Percentiles rank a stretch among this genome's conserved stretches.
Conservation (phyloP, 2,329 filamentous ascomycete species). For the Talaromyces funiculosus region DNA sequence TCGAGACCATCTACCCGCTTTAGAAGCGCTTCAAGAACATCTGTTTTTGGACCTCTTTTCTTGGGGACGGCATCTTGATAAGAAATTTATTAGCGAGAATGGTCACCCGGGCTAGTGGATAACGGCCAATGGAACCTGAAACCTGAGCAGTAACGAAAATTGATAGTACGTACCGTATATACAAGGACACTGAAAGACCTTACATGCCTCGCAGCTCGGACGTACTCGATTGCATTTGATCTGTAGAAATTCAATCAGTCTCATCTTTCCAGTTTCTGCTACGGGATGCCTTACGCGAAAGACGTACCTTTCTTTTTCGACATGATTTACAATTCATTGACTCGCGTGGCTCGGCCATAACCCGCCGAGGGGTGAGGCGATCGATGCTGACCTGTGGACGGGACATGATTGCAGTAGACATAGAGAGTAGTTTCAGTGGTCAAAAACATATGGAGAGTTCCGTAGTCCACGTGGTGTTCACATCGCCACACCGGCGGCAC, state of each 20-base stretch:
- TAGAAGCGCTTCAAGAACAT: conserved; percentile 75
- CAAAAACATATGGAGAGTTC: not conserved
- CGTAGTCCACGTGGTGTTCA: not conserved
- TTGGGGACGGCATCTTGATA: conserved; percentile 74
- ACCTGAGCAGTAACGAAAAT: not conserved
- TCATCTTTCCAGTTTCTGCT: not conserved
- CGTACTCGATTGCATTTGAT: conserved; percentile 88
- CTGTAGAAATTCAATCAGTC: conserved; percentile 39
- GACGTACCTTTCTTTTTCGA: conserved; percentile 74
- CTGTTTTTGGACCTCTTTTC: conserved; percentile 84
- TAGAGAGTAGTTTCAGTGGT: not conserved
- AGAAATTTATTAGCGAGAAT: conserved; percentile 6
- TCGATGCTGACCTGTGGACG: conserved; percentile 77
- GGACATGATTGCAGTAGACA: conserved; percentile 47
- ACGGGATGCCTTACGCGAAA: not conserved
- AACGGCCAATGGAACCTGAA: not conserved
- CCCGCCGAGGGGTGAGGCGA: conserved; percentile 64
- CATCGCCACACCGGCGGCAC: not conserved
- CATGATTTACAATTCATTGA: conserved; percentile 96
- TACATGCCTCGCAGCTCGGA: conserved; percentile 81
- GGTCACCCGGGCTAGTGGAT: not conserved
- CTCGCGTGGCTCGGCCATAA: conserved; percentile 72
- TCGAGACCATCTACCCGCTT: conserved; percentile 83
- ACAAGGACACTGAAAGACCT: conserved; percentile 82
- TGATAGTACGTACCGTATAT: conserved; percentile 62